A percentile compares a stretch with the other conserved stretches of the same genome.
Evolutionary conservation across 1,284 basidiomycete species (phyloP).

Genomic region (Ceratobasidium sp.): DNA sequence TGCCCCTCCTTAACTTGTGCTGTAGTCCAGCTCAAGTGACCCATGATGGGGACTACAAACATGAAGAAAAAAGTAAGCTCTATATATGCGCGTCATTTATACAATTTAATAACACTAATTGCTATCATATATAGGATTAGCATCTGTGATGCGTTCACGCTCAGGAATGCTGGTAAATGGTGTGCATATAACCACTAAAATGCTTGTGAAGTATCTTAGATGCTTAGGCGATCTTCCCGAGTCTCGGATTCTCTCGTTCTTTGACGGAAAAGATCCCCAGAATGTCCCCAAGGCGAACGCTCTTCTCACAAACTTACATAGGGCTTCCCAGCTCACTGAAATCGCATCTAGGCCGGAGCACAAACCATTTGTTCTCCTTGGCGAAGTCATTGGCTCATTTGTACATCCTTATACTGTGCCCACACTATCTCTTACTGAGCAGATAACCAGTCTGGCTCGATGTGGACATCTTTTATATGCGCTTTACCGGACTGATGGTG

Average conservation of each 20-base stretch:
- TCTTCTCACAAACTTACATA: background rate
- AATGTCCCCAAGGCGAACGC: conserved; percentile 25
- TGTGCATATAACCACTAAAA: conserved; percentile 5
- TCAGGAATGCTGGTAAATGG: conserved; percentile 21
- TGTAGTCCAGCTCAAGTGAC: conserved; percentile 12
- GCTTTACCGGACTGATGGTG: conserved; percentile 32
- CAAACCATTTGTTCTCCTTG: conserved; percentile 14
- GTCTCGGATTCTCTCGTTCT: conserved; percentile 7
- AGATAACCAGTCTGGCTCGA: background rate
- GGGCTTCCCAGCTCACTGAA: background rate
- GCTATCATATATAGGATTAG: background rate
- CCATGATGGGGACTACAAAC: conserved; percentile 32
- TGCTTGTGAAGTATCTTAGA: background rate
- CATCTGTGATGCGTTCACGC: conserved; percentile 12
- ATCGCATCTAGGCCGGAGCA: background rate
- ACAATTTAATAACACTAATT: background rate
- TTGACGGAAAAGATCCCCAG: conserved; percentile 15
- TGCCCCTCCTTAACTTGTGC: conserved; percentile 6
- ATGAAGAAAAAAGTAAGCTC: conserved; percentile 32
- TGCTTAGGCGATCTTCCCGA: background rate
- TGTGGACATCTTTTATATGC: conserved; percentile 17
- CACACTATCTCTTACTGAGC: background rate
- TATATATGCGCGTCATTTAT: background rate
- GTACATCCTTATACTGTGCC: background rate
- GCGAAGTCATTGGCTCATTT: conserved; percentile 5